Conservation (phyloP, 2,329 filamentous ascomycete species). For the Calycina marina region DNA sequence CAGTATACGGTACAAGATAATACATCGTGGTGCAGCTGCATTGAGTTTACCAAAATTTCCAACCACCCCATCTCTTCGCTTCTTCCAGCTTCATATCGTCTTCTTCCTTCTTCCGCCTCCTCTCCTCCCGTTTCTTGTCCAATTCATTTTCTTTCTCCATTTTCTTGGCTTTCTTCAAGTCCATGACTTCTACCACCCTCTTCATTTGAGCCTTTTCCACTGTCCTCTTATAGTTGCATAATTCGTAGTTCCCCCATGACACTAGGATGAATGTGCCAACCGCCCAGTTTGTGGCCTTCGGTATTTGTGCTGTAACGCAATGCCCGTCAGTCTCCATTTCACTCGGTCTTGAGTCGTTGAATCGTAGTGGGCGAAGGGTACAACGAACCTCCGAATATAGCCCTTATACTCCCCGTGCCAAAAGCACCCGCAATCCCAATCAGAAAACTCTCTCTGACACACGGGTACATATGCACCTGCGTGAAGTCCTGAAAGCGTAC, state of each 20-base stretch:
- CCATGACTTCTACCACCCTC: slow-evolving; percentile 69
- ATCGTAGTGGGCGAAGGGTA: slow-evolving; percentile 1
- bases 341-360: neutral
- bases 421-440: slow-evolving; percentile 72
- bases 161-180: slow-evolving; percentile 54
- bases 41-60: slow-evolving; percentile 24
- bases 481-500: slow-evolving; percentile 56
- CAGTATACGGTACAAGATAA: no score
- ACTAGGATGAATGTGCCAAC: slow-evolving; percentile 60
- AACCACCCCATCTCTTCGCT: slow-evolving; percentile 16
- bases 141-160: slow-evolving; percentile 28
- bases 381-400: slow-evolving; percentile 55
- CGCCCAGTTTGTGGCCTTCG: slow-evolving; percentile 69
- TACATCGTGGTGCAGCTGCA: no score
- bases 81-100: slow-evolving; percentile 24
- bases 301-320: slow-evolving; percentile 35
- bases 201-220: slow-evolving; percentile 75
- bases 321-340: slow-evolving; percentile 2
- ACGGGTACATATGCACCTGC: slow-evolving; percentile 64
- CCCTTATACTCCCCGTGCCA: slow-evolving; percentile 57
- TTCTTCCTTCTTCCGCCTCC: slow-evolving; percentile 28
- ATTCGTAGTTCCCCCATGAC: slow-evolving; percentile 66
- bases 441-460: slow-evolving; percentile 68
- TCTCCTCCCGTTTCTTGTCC: slow-evolving; percentile 27
- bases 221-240: slow-evolving; percentile 60